A percentile compares a stretch with the other conserved stretches of the same genome.
These are phyloP conservation scores for Lolium multiflorum DNA, from an alignment of 176 grass and related monocot species.

Conservation along the genomic window DNA sequence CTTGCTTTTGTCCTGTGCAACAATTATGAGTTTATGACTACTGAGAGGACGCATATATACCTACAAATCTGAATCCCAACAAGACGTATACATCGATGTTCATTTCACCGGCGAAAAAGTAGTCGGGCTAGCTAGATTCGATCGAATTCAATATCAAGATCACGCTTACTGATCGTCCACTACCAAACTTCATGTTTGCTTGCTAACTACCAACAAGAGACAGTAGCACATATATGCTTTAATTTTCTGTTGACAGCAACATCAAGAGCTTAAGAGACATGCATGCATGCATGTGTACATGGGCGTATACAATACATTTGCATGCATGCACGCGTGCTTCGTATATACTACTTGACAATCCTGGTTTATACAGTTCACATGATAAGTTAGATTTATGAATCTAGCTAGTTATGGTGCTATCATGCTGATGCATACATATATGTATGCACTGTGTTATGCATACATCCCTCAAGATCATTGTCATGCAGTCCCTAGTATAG, in stretches of 20 bases:
- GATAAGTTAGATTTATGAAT: background rate
- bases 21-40: slow-evolving; percentile 5
- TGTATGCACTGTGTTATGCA: background rate
- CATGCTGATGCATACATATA: slow-evolving; percentile 30
- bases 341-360: background rate
- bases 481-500: background rate
- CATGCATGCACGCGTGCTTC: background rate
- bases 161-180: slow-evolving; percentile 41
- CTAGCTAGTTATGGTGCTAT: slow-evolving; percentile 38
- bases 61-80: slow-evolving; percentile 35
- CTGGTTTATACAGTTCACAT: background rate
- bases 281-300: background rate
- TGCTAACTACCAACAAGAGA: slow-evolving; percentile 64
- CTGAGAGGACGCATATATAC: background rate
- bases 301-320: background rate
- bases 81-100: slow-evolving; percentile 27
- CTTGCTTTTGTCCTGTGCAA: background rate
- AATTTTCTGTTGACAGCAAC: slow-evolving; percentile 43
- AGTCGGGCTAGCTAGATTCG: slow-evolving; percentile 23
- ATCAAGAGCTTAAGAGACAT: background rate
- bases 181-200: slow-evolving; percentile 68
- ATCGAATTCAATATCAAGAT: slow-evolving; percentile 51
- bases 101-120: slow-evolving; percentile 39
- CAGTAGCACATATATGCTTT: slow-evolving; percentile 33
- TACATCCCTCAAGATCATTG: slow-evolving; percentile 8